phyloP scores from a whole-genome alignment of 2,329 filamentous ascomycete species.

The Proliferodiscus dingleyae region DNA sequence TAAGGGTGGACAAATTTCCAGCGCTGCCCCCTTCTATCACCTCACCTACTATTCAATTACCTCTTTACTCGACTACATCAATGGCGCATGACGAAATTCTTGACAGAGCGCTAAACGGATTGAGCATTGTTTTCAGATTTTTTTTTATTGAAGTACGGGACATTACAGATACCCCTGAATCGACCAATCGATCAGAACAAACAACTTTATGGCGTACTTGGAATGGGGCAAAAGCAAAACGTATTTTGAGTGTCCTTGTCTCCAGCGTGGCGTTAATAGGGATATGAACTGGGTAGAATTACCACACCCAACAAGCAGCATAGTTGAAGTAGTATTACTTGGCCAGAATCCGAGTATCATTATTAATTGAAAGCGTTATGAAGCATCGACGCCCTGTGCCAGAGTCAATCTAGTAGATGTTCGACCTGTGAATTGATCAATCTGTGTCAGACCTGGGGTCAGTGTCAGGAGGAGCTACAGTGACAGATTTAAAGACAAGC shows the following conservation, averaged over 20 bases:
- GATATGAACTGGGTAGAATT: not conserved
- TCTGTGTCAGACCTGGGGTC: too few species aligned
- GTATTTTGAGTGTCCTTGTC: not conserved
- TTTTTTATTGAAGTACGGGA: not conserved
- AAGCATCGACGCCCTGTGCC: too few species aligned
- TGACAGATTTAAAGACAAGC: too few species aligned
- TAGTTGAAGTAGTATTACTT: not conserved
- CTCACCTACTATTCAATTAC: too few species aligned
- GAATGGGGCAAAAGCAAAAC: not conserved
- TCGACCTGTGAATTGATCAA: not conserved
- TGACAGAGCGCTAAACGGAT: not conserved
- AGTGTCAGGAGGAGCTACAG: too few species aligned
- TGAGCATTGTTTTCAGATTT: not conserved
- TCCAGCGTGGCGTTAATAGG: not conserved
- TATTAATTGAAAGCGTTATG: not conserved
- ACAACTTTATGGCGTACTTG: not conserved
- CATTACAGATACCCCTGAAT: conserved; percentile 1
- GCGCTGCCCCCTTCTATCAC: too few species aligned
- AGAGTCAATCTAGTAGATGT: too few species aligned
- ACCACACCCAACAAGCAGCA: not conserved
- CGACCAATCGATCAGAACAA: not conserved
- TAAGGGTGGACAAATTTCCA: too few species aligned
- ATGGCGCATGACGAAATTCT: too few species aligned
- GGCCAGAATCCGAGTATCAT: not conserved
- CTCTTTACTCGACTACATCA: too few species aligned